These are phyloP conservation scores for Astrocystis sublimbata DNA, from an alignment of 495 filamentous ascomycete species.

Conservation along the genomic window DNA sequence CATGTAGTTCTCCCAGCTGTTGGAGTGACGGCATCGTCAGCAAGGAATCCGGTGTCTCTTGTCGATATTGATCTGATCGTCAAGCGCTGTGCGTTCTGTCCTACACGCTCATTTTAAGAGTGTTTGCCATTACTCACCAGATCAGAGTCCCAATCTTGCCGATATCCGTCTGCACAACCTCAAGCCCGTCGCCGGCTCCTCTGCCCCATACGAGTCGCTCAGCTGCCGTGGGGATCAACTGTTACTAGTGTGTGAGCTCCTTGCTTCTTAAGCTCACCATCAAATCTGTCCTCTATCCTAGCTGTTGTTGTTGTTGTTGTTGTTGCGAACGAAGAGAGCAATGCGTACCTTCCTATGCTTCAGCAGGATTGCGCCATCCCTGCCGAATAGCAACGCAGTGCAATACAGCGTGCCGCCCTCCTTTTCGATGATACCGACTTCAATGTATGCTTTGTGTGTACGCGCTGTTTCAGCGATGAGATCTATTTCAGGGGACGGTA, in stretches of 20 bases:
- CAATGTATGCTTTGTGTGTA: constrained; percentile 35
- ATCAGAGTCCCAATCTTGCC: constrained; percentile 47
- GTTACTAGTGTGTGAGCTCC: neutral
- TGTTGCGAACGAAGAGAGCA: too few species aligned
- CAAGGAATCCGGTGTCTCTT: neutral
- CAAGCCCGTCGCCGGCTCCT: constrained; percentile 41
- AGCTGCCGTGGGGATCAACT: constrained; percentile 45
- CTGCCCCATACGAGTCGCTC: constrained; percentile 45
- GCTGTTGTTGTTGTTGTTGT: neutral
- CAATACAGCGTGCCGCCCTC: constrained; percentile 46
- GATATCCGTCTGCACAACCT: constrained; percentile 43
- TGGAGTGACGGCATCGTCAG: neutral
- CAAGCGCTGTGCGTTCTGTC: too few species aligned
- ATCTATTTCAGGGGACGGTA: constrained; percentile 40
- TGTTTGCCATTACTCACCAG: constrained; percentile 32
- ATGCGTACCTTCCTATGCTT: constrained; percentile 41
- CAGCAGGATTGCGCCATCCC: constrained; percentile 37
- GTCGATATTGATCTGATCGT: neutral
- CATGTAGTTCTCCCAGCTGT: constrained; percentile 50
- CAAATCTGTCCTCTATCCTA: neutral
- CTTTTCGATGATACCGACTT: constrained; percentile 46
- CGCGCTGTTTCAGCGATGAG: constrained; percentile 35
- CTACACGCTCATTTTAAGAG: too few species aligned
- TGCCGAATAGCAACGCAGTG: constrained; percentile 37
- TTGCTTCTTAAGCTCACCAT: neutral